Percentiles rank a stretch among this genome's conserved stretches.
phyloP scores from a whole-genome alignment of 768 basidiomycete genomes.

The Panellus pusillus region DNA sequence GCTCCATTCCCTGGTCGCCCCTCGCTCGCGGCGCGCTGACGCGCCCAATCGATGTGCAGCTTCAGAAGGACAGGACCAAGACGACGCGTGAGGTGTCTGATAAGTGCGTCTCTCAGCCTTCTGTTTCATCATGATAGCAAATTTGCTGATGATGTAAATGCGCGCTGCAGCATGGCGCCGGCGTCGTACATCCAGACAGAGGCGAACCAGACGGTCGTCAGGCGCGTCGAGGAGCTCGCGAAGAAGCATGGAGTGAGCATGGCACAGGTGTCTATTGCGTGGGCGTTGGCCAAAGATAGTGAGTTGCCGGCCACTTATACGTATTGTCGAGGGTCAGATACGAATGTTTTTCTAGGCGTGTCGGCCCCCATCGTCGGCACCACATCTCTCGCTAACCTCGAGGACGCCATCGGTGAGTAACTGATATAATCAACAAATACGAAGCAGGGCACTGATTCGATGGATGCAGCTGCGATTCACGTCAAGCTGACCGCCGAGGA shows the following conservation, averaged over 20 bases:
- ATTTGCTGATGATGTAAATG: slow-evolving; percentile 3
- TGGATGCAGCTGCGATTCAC: too few relatives aligned
- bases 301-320: too few relatives aligned
- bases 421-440: too few relatives aligned
- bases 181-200: neutral
- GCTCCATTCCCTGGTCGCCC: slow-evolving; percentile 41
- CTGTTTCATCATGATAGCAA: slow-evolving; percentile 1
- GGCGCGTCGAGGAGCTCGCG: slow-evolving; percentile 46
- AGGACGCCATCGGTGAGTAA: too few relatives aligned
- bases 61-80: slow-evolving; percentile 8
- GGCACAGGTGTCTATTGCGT: slow-evolving; percentile 49
- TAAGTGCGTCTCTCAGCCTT: neutral
- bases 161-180: neutral
- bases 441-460: too few relatives aligned
- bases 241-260: slow-evolving; percentile 43
- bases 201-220: slow-evolving; percentile 27
- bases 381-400: too few relatives aligned
- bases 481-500: too few relatives aligned
- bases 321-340: too few relatives aligned
- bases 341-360: too few relatives aligned
- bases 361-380: too few relatives aligned
- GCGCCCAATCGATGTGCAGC: slow-evolving; percentile 26
- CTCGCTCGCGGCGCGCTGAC: slow-evolving; percentile 36
- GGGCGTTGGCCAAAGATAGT: slow-evolving; percentile 41
- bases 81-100: slow-evolving; percentile 25